Evolutionary conservation across 1,284 basidiomycete species (phyloP).

Genomic region (Ceratobasidium sp.): DNA sequence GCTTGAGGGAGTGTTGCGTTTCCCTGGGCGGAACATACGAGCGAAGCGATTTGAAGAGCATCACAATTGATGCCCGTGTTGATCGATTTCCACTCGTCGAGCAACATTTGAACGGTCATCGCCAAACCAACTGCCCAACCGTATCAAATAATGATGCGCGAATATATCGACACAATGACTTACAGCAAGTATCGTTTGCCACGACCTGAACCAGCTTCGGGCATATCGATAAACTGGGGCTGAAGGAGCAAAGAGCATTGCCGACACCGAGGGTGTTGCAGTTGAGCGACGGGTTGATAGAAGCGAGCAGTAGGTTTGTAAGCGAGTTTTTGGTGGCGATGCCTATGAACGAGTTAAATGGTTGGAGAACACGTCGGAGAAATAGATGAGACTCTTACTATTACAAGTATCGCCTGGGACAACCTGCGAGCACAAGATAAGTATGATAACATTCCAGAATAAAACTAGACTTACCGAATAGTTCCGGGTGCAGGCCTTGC

Average conservation of each 20-base stretch:
- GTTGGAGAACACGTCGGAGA: too few species aligned
- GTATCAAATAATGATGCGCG: neutral
- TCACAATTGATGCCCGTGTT: neutral
- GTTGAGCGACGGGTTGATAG: neutral
- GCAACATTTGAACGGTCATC: neutral
- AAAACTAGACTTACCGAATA: neutral
- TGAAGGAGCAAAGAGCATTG: neutral
- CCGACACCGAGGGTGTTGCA: neutral
- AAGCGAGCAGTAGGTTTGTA: neutral
- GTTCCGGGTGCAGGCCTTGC: neutral
- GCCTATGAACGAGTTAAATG: neutral
- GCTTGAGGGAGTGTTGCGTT: constrained; percentile 11
- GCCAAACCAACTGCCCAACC: neutral
- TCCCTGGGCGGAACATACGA: constrained; percentile 9
- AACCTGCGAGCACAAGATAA: neutral
- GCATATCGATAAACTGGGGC: neutral
- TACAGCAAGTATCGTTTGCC: constrained; percentile 1
- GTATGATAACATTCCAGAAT: neutral
- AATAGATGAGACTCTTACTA: neutral
- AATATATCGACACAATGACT: neutral
- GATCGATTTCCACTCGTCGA: constrained; percentile 7
- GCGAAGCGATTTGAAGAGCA: neutral
- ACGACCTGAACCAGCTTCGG: constrained; percentile 10
- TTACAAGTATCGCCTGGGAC: neutral
- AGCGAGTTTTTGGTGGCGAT: constrained; percentile 16